A percentile compares a stretch with the other conserved stretches of the same genome.
Evolutionary conservation across 345 rosid species (phyloP).

Genomic region (Rhodamnia rubescens): DNA sequence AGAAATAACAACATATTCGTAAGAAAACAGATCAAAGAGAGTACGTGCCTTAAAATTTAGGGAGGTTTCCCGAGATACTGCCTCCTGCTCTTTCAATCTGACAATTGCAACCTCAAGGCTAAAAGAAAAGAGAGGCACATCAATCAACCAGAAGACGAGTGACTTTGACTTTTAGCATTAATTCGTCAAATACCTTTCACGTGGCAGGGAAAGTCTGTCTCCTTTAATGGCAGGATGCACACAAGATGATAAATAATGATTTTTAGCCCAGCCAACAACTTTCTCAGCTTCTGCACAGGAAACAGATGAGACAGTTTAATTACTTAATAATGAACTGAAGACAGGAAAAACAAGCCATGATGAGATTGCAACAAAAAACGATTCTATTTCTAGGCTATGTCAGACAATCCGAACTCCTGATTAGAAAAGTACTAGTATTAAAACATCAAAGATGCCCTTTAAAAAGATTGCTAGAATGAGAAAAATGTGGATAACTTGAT

Average conservation of each 20-base stretch:
- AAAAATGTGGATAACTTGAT: not conserved
- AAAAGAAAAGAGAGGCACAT: conserved; percentile 17
- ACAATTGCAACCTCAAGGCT: conserved; percentile 80
- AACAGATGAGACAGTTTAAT: not conserved
- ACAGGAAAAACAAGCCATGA: not conserved
- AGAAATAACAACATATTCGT: not conserved
- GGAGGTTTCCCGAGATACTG: conserved; percentile 46
- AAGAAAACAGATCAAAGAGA: not conserved
- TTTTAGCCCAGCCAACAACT: conserved; percentile 94
- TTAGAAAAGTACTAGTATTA: not conserved
- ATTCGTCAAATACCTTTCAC: conserved; percentile 47
- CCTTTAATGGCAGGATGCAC: conserved; percentile 53
- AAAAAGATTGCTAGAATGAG: not conserved
- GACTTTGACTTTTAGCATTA: not conserved
- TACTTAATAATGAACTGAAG: not conserved
- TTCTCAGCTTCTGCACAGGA: conserved; percentile 71
- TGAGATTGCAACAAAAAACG: not conserved
- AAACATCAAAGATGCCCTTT: not conserved
- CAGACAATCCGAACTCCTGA: not conserved
- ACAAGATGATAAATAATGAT: conserved; percentile 73
- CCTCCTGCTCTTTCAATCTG: conserved; percentile 83
- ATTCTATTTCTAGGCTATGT: not conserved
- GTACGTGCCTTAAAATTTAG: conserved; percentile 66
- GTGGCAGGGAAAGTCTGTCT: conserved; percentile 59
- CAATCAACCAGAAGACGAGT: conserved; percentile 5